Base-by-base conservation (phyloP, 2,329 filamentous ascomycete genomes). In the Aspergillus melleus region DNA sequence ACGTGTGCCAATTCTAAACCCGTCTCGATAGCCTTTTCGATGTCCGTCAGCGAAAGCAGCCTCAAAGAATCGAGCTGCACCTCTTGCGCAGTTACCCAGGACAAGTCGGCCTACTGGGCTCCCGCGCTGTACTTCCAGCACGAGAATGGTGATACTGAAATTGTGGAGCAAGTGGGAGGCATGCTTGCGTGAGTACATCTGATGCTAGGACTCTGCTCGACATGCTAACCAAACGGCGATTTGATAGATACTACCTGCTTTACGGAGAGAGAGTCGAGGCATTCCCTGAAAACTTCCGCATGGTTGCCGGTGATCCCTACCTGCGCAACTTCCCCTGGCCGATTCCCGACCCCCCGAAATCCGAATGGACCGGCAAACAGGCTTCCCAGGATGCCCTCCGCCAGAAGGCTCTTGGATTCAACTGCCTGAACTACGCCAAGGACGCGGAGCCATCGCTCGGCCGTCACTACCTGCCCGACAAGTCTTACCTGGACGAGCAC, bases 401-500 rank as follows among this genome's bases (percentile, higher is more conserved):
- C 54, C 90, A 96, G 80, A 92, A 93, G 62, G 91, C 93, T 10
- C 69, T 97, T 29, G 94, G 95, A 3, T 96, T 96, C 85, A 98
- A 98, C 82, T 98, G 95, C 77, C 79, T 99, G 61, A 88, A 98
- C 84, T 97, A 97, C 73, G 70, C 68, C 32, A 80, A 76, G 24
- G 68, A 68, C 19, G 80, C 90, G 2, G 92, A 96, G 75, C 83
- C 84, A 1, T 90, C 92, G 14, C 83, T 96, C 39, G 90, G 87
- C 75, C 91, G 93, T 65, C 93, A 96, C 76, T 88, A 86, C 72
- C 70, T 97, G 67, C 93, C 94, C 0, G 84, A 89, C 68, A 96
- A 96, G 82, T 77, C 78, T 0, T 96, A 86, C 72, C 82, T 96
- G 39, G 92, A 97, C 71, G 83, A 83, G 57, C 88, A 94, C 77